phyloP scores from a whole-genome alignment of 2,329 filamentous ascomycete genomes.

The Venturia nashicola region DNA sequence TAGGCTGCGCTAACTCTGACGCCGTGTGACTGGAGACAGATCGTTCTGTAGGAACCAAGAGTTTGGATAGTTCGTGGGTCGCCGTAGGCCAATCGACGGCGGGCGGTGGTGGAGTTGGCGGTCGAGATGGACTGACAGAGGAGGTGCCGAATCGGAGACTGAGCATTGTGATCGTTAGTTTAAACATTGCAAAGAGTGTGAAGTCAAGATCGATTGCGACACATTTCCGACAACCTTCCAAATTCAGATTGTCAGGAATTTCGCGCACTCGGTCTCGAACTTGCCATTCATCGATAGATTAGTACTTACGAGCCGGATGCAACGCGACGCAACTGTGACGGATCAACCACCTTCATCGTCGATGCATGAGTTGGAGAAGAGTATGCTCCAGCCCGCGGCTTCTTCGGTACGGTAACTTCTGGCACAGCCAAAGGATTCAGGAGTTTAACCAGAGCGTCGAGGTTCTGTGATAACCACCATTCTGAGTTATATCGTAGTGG shows the following conservation, averaged over 20 bases:
- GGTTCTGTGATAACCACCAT: slow-evolving; percentile 26
- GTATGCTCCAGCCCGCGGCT: slow-evolving; percentile 29
- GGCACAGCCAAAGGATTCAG: slow-evolving; percentile 38
- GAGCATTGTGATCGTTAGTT: not conserved
- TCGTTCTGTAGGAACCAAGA: slow-evolving; percentile 66
- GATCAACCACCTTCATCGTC: slow-evolving; percentile 62
- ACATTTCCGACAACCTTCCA: slow-evolving; percentile 11
- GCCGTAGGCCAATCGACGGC: slow-evolving; percentile 78
- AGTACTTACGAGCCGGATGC: slow-evolving; percentile 38
- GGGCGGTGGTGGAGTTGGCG: slow-evolving; percentile 57
- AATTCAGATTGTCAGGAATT: not conserved
- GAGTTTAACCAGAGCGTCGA: slow-evolving; percentile 58
- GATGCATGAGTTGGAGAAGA: slow-evolving; percentile 83
- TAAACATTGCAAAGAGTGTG: not conserved
- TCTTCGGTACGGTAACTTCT: slow-evolving; percentile 31
- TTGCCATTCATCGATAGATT: not conserved
- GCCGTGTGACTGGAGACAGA: slow-evolving; percentile 64
- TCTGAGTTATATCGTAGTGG: slow-evolving; percentile 20
- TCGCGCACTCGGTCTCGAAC: not conserved
- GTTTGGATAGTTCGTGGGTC: slow-evolving; percentile 68
- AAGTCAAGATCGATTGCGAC: not conserved
- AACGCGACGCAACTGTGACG: slow-evolving; percentile 52
- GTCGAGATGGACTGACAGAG: slow-evolving; percentile 26
- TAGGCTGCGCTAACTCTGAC: slow-evolving; percentile 56
- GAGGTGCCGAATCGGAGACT: not conserved